Evolutionary conservation across 78 protist species (phyloP), one percentile per base, ranked within the genome.

Genomic region (Capsaspora owczarzaki): DNA sequence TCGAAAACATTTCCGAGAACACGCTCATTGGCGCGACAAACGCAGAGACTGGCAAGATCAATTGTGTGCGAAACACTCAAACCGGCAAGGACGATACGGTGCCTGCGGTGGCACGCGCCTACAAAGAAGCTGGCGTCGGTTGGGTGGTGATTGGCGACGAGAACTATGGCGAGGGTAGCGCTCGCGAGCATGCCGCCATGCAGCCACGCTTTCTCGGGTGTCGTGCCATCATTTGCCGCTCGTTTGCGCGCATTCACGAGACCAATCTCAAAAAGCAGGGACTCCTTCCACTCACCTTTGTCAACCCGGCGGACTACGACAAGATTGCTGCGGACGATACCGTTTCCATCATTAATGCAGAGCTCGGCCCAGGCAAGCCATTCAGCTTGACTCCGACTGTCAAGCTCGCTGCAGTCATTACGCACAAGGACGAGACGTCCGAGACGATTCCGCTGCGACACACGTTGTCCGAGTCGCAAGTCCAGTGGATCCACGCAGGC

Each of bases 181-280:
- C 92, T 40, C 90, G 97, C 66, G 97, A 94, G 90, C 97, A 94
- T 82, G 97, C 97, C 4, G 97, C 97, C 22, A 84, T 94, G 74
- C 92, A 89, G 85, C 95, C 96, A 53, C 82, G 95, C 53, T 85
- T 78, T 44, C 72, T 92, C 40, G 95, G 96, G 78, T 93, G 93
- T 42, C 29, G 8, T 49, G n/a, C n/a, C n/a, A n/a, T 91, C 66
- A 68, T 92, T 49, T 90, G 86, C 46, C 86, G 89, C 49, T 69
- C 86, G 38, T 95, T 95, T 70, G 98, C 98, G 3, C 94, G 98
- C 76, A 95, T 95, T 74, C 98, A 95, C 86, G 82, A 95, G 79
- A 91, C 96, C 75, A 95, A 95, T 76, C 85, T 95, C 43, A 95
- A 95, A 89, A 93, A 93, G 84, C 96, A 93, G 82, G 96, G 95